These are phyloP conservation scores for Fusarium torulosum DNA, from an alignment of 2,329 filamentous ascomycete species.

Conservation along the genomic window DNA sequence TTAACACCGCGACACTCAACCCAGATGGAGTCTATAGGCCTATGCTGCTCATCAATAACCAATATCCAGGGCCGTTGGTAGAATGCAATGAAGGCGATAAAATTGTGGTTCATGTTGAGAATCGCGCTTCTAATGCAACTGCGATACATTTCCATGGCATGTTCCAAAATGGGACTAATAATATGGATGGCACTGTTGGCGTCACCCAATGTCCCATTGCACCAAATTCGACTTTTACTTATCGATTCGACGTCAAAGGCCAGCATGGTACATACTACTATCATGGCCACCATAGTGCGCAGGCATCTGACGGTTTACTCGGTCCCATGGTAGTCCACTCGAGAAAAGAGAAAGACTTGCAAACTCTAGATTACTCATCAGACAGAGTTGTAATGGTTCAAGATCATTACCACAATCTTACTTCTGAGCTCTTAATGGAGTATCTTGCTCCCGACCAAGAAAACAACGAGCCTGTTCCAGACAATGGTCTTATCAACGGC, in stretches of 20 bases:
- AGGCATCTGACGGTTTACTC: constrained; percentile 77
- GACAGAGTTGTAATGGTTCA: constrained; percentile 77
- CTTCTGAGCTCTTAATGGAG: constrained; percentile 62
- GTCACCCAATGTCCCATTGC: constrained; percentile 76
- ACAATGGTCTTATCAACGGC: constrained; percentile 74
- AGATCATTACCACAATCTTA: constrained; percentile 77
- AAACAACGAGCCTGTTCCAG: constrained; percentile 74
- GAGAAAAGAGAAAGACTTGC: constrained; percentile 55
- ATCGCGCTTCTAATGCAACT: constrained; percentile 74
- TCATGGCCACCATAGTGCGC: constrained; percentile 74
- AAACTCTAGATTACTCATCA: constrained; percentile 49
- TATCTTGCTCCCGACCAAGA: constrained; percentile 68
- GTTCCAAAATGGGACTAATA: constrained; percentile 80
- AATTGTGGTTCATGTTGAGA: constrained; percentile 76
- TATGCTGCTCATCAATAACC: constrained; percentile 78
- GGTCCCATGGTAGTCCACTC: constrained; percentile 76
- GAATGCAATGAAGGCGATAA: constrained; percentile 80
- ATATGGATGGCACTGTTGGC: constrained; percentile 78
- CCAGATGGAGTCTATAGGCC: constrained; percentile 70
- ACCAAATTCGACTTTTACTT: constrained; percentile 72
- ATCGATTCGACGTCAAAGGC: constrained; percentile 72
- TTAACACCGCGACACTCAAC: constrained; percentile 68
- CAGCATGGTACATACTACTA: constrained; percentile 69
- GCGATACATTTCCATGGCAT: constrained; percentile 83
- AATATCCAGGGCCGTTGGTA: constrained; percentile 80